Base-by-base conservation (phyloP, 306 rosid genomes). In the Vigna radiata region DNA sequence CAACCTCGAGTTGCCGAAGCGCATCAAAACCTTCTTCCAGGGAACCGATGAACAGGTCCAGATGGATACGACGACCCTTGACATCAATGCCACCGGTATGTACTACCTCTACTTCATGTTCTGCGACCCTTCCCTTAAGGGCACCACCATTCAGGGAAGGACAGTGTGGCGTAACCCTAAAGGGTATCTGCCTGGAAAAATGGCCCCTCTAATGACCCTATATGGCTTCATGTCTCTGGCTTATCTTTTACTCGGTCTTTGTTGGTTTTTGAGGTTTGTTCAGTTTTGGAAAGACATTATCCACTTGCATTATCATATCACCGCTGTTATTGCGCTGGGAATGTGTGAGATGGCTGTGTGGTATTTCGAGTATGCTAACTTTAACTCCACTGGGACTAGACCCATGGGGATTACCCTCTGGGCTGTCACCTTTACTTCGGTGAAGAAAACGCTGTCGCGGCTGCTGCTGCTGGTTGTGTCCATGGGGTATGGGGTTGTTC, bases 341-440 rank as follows among this genome's bases (percentile, higher is more conserved):
- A 94, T 94, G 98, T 91, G 97, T 19, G 98, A 94, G 87, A 91
- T 90, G 97, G 97, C 94, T 37, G 88, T 94, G 4, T 94, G 98
- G 98, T 94, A 94, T 81, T 94, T 91, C 63, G 98, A 94, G 87
- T 94, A 91, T 77, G 91, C 83, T 39, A 94, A 94, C 73, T 90
- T 94, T 77, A 94, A 94, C 86, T 87, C 92, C 8, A 94, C 97
- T 41, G 96, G 97, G 62, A 78, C 76, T 21, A 90, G 98, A 84
- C 98, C 98, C 3, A 94, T 94, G 92, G 96, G 86, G 33, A 85
- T 94, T 81, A 91, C 98, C n/a, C 60, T 91, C 43, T 94, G 98
- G 98, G 97, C 97, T 7, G 98, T 90, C 21, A 91, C 97, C 4
- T 89, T 90, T 55, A 94, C 90, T 48, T 87, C 90, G 7, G 94